A percentile compares a stretch with the other conserved stretches of the same genome.
These are phyloP conservation scores for Glutinoglossum americanum DNA, from an alignment of 495 filamentous ascomycete species.

Conservation along the genomic window DNA sequence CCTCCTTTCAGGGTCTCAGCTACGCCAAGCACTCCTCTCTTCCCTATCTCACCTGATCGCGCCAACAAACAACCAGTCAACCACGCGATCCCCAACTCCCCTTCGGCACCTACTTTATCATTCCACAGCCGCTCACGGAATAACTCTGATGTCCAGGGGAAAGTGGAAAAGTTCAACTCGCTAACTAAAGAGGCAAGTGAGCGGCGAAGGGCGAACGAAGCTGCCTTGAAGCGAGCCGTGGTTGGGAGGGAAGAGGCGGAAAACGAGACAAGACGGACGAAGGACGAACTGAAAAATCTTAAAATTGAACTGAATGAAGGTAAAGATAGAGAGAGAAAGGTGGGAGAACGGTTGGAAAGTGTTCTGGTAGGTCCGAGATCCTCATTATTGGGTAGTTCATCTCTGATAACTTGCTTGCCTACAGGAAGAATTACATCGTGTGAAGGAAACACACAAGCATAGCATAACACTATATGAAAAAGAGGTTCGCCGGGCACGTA, in stretches of 20 bases:
- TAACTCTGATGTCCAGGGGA: conserved; percentile 60
- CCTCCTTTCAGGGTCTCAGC: conserved; percentile 19
- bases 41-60: conserved; percentile 57
- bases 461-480: conserved; percentile 62
- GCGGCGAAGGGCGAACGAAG: conserved; percentile 38
- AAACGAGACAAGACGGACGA: conserved; percentile 35
- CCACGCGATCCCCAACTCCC: conserved; percentile 9
- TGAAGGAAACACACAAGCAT: conserved; percentile 55
- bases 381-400: not conserved
- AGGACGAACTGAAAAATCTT: conserved; percentile 31
- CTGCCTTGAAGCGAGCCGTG: conserved; percentile 59
- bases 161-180: conserved; percentile 66
- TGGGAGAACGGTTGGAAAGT: conserved; percentile 55
- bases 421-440: conserved; percentile 52
- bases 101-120: conserved; percentile 3
- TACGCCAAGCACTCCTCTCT: conserved; percentile 39
- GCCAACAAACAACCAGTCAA: conserved; percentile 38
- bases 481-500: conserved; percentile 58
- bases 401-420: not conserved
- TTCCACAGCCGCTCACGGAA: not conserved
- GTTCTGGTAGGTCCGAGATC: conserved; percentile 34
- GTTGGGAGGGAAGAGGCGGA: conserved; percentile 72
- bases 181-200: conserved; percentile 35
- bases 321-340: conserved; percentile 46
- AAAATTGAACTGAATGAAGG: conserved; percentile 33